phyloP scores from a whole-genome alignment of 2,329 filamentous ascomycete genomes.

The Dothidotthia symphoricarpi region DNA sequence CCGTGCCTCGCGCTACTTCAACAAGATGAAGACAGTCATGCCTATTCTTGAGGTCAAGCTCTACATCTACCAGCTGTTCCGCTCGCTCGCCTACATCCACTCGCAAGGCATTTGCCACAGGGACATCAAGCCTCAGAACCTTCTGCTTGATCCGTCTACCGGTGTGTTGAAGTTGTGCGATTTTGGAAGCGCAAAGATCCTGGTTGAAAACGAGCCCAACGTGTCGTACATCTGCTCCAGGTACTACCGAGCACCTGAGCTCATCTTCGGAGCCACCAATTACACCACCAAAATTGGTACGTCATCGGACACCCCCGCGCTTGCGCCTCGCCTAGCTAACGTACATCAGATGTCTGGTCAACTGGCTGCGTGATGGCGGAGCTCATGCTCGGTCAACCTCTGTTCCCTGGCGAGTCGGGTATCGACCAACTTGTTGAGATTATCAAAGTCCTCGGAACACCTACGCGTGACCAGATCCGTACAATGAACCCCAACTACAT shows the following conservation, averaged over 20 bases:
- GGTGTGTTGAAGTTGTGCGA: slow-evolving; percentile 97
- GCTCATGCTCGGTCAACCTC: slow-evolving; percentile 94
- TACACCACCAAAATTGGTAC: slow-evolving; percentile 99
- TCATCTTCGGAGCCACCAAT: slow-evolving; percentile 98
- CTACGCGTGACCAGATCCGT: slow-evolving; percentile 94
- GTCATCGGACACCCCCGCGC: slow-evolving; percentile 32
- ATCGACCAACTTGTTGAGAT: slow-evolving; percentile 99
- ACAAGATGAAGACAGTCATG: slow-evolving; percentile 99
- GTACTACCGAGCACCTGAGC: slow-evolving; percentile 95
- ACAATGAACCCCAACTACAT: slow-evolving; percentile 99
- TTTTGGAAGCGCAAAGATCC: slow-evolving; percentile 97
- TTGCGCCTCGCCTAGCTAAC: slow-evolving; percentile 18
- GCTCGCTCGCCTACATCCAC: slow-evolving; percentile 96
- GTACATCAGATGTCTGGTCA: slow-evolving; percentile 85
- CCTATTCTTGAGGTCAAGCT: slow-evolving; percentile 98
- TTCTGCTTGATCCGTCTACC: slow-evolving; percentile 85
- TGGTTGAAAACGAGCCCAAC: slow-evolving; percentile 98
- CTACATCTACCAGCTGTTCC: slow-evolving; percentile 99
- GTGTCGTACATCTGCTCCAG: slow-evolving; percentile 99
- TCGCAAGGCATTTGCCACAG: slow-evolving; percentile 98
- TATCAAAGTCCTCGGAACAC: slow-evolving; percentile 97
- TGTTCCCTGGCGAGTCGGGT: slow-evolving; percentile 97
- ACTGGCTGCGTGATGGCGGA: slow-evolving; percentile 99
- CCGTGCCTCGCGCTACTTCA: slow-evolving; percentile 96
- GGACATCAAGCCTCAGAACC: slow-evolving; percentile 98